Conservation (phyloP, 2,329 filamentous ascomycete species). For the Ophiostoma novo-ulmi region DNA sequence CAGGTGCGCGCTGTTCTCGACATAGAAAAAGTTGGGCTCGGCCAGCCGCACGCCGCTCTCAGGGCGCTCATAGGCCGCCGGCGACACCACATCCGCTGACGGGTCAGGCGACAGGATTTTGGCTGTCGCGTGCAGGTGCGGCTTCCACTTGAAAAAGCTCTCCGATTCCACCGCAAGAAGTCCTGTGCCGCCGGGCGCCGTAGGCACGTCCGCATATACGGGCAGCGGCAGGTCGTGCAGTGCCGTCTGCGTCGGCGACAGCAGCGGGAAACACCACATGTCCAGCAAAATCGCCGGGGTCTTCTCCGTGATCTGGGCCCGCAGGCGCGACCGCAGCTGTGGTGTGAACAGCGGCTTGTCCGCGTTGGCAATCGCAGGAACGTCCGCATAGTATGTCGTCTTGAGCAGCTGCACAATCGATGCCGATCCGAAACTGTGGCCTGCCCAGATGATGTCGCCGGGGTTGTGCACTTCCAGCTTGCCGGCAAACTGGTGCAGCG, state of each 20-base stretch:
- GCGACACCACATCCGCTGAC: conserved; percentile 38
- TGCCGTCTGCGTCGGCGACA: conserved; percentile 55
- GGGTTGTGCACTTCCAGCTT: conserved; percentile 63
- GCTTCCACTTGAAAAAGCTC: conserved; percentile 71
- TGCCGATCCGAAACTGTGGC: conserved; percentile 76
- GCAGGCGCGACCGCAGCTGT: conserved; percentile 48
- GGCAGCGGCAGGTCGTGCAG: conserved; percentile 71
- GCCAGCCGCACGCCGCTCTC: conserved; percentile 39
- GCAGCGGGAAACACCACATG: conserved; percentile 72
- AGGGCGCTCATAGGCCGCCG: conserved; percentile 41
- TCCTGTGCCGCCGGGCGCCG: conserved; percentile 51
- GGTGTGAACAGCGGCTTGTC: conserved; percentile 59
- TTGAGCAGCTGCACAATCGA: conserved; percentile 74
- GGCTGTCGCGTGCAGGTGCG: conserved; percentile 66
- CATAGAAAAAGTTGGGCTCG: conserved; percentile 68
- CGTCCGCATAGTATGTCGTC: conserved; percentile 62
- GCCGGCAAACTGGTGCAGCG: conserved; percentile 56
- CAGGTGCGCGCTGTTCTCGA: conserved; percentile 68
- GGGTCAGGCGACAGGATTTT: conserved; percentile 58
- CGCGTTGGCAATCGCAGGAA: conserved; percentile 43
- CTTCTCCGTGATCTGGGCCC: conserved; percentile 61
- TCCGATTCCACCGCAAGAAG: conserved; percentile 69
- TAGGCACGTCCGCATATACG: conserved; percentile 50
- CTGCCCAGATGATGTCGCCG: conserved; percentile 67
- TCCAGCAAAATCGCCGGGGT: conserved; percentile 68